These are phyloP conservation scores for Penicillium subrubescens DNA, from an alignment of 495 filamentous ascomycete species.

Conservation along the genomic window DNA sequence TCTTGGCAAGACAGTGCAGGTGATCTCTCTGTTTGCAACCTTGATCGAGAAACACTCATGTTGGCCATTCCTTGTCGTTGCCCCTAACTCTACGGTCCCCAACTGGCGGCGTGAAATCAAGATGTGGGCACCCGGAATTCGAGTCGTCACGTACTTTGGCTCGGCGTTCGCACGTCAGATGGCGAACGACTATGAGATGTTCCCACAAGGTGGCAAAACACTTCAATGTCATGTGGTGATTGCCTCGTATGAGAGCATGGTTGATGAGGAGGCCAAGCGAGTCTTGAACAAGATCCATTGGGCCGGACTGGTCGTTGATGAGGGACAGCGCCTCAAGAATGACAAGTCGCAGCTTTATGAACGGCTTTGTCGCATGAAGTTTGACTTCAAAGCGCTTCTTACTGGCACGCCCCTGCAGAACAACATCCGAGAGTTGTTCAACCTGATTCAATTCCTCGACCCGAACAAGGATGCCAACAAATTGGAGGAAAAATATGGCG, in stretches of 20 bases:
- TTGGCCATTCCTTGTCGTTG: slow-evolving; percentile 92
- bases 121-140: slow-evolving; percentile 82
- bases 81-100: slow-evolving; percentile 90
- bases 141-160: slow-evolving; percentile 91
- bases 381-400: slow-evolving; percentile 79
- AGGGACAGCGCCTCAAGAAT: slow-evolving; percentile 95
- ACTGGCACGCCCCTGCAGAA: slow-evolving; percentile 95
- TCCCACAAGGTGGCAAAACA: slow-evolving; percentile 58
- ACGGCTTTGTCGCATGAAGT: slow-evolving; percentile 68
- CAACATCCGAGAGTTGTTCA: slow-evolving; percentile 91
- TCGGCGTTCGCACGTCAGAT: slow-evolving; percentile 67
- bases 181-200: slow-evolving; percentile 79
- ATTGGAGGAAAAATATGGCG: slow-evolving; percentile 73
- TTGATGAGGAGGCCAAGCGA: slow-evolving; percentile 62
- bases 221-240: slow-evolving; percentile 90
- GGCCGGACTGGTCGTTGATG: slow-evolving; percentile 90
- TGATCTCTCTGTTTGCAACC: slow-evolving; percentile 79
- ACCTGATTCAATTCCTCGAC: slow-evolving; percentile 91
- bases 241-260: slow-evolving; percentile 88
- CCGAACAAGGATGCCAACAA: slow-evolving; percentile 63
- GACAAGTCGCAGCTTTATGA: slow-evolving; percentile 81
- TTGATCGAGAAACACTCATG: slow-evolving; percentile 77
- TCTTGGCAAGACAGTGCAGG: slow-evolving; percentile 95
- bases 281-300: slow-evolving; percentile 72
- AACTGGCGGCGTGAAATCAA: slow-evolving; percentile 99